A percentile compares a stretch with the other conserved stretches of the same genome.
These are phyloP conservation scores for Phialemoniopsis sp. DNA, from an alignment of 2,329 filamentous ascomycete genomes.

Conservation along the genomic window DNA sequence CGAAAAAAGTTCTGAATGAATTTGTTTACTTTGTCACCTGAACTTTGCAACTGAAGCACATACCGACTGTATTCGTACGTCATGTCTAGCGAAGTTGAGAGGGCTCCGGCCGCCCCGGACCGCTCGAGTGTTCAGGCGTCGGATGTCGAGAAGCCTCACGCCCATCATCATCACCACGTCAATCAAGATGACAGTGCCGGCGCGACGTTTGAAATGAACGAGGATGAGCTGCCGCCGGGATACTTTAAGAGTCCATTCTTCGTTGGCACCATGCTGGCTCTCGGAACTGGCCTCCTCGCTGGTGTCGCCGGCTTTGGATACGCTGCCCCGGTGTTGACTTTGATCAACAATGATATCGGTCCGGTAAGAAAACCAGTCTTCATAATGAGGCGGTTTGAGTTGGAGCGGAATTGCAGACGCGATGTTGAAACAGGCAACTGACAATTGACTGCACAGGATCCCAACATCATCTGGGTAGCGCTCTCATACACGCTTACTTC, in stretches of 20 bases:
- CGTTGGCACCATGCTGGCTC: slow-evolving; percentile 9
- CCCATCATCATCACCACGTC: background rate
- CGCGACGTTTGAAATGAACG: slow-evolving; percentile 3
- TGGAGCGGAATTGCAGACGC: background rate
- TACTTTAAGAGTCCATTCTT: slow-evolving; percentile 7
- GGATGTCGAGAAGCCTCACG: background rate
- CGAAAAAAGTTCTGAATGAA: too few relatives aligned
- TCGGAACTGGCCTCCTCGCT: slow-evolving; percentile 14
- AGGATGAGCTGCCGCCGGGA: slow-evolving; percentile 5
- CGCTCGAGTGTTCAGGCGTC: background rate
- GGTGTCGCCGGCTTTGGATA: slow-evolving; percentile 20
- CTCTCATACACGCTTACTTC: slow-evolving; percentile 21
- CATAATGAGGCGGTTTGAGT: background rate
- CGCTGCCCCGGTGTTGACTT: slow-evolving; percentile 11
- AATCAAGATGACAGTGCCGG: slow-evolving; percentile 5
- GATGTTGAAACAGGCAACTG: too few relatives aligned
- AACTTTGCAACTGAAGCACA: too few relatives aligned
- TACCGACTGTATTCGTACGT: too few relatives aligned
- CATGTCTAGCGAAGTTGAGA: too few relatives aligned
- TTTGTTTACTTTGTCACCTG: too few relatives aligned
- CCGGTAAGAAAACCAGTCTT: background rate
- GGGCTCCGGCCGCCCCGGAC: too few relatives aligned
- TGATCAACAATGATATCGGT: slow-evolving; percentile 9
- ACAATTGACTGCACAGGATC: slow-evolving; percentile 11
- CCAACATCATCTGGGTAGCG: slow-evolving; percentile 22